Evolutionary conservation across 768 basidiomycete genomes (phyloP).

Genomic region (Saitozyma sp.): DNA sequence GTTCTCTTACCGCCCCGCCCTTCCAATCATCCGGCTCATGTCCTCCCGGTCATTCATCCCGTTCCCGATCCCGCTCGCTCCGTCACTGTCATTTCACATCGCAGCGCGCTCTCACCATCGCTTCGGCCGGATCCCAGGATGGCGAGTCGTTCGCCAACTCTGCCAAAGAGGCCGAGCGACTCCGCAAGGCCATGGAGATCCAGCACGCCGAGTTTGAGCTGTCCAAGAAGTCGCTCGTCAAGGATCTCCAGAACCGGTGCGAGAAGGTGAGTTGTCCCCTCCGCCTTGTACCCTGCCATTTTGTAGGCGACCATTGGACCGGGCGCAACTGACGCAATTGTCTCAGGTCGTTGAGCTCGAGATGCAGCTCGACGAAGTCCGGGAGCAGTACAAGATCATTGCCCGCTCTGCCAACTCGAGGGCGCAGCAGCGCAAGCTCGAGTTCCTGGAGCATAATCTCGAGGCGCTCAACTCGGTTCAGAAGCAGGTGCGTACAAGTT

Average conservation of each 20-base stretch:
- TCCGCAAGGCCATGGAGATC: conserved; percentile 94
- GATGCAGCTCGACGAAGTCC: conserved; percentile 96
- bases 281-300: neutral
- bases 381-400: conserved; percentile 98
- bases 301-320: neutral
- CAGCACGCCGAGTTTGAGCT: conserved; percentile 98
- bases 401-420: conserved; percentile 97
- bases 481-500: conserved; percentile 71
- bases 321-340: conserved; percentile 1
- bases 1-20: neutral
- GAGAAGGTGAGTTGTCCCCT: conserved; percentile 73
- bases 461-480: conserved; percentile 93
- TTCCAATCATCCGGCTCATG: neutral
- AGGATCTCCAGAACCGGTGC: conserved; percentile 97
- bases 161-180: conserved; percentile 93
- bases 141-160: conserved; percentile 96
- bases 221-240: conserved; percentile 73
- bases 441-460: conserved; percentile 93
- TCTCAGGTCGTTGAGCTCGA: conserved; percentile 93
- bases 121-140: conserved; percentile 94
- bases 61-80: neutral
- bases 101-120: conserved; percentile 90
- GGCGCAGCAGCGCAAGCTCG: conserved; percentile 99
- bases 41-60: neutral
- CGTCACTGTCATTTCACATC: neutral